Evolutionary conservation across 805 yeast genomes (phyloP).

Genomic region (Yamadazyma endophytica): DNA sequence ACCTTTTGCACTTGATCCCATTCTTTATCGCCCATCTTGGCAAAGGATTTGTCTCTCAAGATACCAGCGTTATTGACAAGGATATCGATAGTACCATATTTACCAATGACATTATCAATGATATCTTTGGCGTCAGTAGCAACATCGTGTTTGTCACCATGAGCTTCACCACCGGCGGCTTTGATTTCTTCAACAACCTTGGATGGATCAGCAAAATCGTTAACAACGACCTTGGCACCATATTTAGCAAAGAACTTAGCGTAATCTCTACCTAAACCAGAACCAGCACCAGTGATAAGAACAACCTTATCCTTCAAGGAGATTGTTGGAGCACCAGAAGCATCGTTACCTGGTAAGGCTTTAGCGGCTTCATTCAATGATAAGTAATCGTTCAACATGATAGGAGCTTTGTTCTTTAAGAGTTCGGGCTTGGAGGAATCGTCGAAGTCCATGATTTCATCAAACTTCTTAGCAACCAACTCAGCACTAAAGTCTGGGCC

Average conservation of each 20-base stretch:
- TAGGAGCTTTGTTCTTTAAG: slow-evolving; percentile 61
- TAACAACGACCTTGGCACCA: slow-evolving; percentile 94
- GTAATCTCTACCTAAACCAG: slow-evolving; percentile 90
- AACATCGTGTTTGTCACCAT: slow-evolving; percentile 80
- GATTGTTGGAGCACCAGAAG: slow-evolving; percentile 36
- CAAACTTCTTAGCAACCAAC: slow-evolving; percentile 65
- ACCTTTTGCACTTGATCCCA: slow-evolving; percentile 81
- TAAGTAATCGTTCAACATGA: slow-evolving; percentile 66
- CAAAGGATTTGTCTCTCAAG: slow-evolving; percentile 81
- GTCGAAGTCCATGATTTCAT: slow-evolving; percentile 59
- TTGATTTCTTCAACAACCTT: slow-evolving; percentile 72
- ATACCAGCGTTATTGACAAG: slow-evolving; percentile 94
- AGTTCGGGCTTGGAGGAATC: slow-evolving; percentile 49
- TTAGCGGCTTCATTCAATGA: slow-evolving; percentile 51
- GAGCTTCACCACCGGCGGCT: slow-evolving; percentile 72
- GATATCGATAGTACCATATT: slow-evolving; percentile 80
- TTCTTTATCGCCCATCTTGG: slow-evolving; percentile 76
- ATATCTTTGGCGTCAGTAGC: slow-evolving; percentile 70
- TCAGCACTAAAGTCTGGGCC: slow-evolving; percentile 79
- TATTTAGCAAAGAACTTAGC: slow-evolving; percentile 80
- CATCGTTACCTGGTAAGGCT: slow-evolving; percentile 49
- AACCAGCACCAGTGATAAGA: slow-evolving; percentile 91
- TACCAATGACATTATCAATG: slow-evolving; percentile 68
- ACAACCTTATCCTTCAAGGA: slow-evolving; percentile 82
- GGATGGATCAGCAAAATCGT: slow-evolving; percentile 77